These are phyloP conservation scores for Serendipita vermifera DNA, from an alignment of 768 basidiomycete species.

Conservation along the genomic window DNA sequence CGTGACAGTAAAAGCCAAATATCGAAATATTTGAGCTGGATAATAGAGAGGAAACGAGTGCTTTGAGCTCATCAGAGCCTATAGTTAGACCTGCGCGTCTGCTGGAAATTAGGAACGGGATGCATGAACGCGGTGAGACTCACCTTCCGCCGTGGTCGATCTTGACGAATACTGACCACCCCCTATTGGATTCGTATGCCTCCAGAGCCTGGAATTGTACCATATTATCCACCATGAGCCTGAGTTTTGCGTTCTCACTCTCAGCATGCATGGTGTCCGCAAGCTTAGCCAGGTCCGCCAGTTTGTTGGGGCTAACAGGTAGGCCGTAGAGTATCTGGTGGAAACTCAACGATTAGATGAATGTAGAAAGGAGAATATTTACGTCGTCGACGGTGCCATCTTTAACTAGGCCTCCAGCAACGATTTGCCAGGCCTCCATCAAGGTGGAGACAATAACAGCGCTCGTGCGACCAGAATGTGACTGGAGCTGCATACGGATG, in stretches of 20 bases:
- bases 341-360: slow-evolving; percentile 2
- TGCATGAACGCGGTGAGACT: slow-evolving; percentile 19
- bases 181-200: slow-evolving; percentile 37
- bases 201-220: slow-evolving; percentile 57
- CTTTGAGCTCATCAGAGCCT: slow-evolving; percentile 39
- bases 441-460: slow-evolving; percentile 72
- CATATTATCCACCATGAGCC: slow-evolving; percentile 63
- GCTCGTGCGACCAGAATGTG: slow-evolving; percentile 37
- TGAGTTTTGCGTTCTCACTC: slow-evolving; percentile 42
- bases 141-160: slow-evolving; percentile 68
- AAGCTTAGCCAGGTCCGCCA: slow-evolving; percentile 52
- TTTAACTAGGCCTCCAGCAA: slow-evolving; percentile 49
- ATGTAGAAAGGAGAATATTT: slow-evolving; percentile 19
- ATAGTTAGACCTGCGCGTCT: slow-evolving; percentile 65
- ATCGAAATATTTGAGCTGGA: slow-evolving; percentile 44
- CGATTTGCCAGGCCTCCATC: slow-evolving; percentile 68
- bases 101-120: slow-evolving; percentile 16
- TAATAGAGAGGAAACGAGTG: slow-evolving; percentile 41
- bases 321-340: slow-evolving; percentile 77
- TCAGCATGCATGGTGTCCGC: slow-evolving; percentile 36
- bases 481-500: slow-evolving; percentile 50
- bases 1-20: slow-evolving; percentile 78
- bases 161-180: slow-evolving; percentile 73
- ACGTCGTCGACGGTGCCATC: slow-evolving; percentile 73
- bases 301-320: slow-evolving; percentile 55